phyloP scores from a whole-genome alignment of 805 yeast species.

The Cyberlindnera maritima region DNA sequence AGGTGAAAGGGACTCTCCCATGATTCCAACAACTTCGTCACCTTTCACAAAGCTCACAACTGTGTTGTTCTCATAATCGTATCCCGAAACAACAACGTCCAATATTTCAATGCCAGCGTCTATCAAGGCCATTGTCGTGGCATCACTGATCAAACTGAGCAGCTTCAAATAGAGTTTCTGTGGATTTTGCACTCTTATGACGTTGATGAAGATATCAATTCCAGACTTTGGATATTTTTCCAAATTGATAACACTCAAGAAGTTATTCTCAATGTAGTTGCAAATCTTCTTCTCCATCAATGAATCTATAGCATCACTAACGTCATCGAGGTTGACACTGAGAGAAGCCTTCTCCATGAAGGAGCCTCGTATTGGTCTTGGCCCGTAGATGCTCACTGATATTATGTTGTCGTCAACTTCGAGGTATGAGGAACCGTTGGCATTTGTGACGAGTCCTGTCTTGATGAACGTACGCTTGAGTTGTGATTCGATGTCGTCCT shows the following conservation, averaged over 20 bases:
- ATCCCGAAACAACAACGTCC: constrained; percentile 73
- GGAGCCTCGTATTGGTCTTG: constrained; percentile 78
- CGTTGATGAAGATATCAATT: constrained; percentile 70
- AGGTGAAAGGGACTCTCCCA: constrained; percentile 40
- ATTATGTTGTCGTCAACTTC: constrained; percentile 52
- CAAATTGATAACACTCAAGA: constrained; percentile 40
- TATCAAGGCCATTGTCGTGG: constrained; percentile 67
- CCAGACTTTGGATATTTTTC: constrained; percentile 87
- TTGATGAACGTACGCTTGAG: constrained; percentile 46
- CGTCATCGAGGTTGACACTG: constrained; percentile 46
- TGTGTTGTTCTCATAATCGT: constrained; percentile 38
- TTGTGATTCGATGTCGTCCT: constrained; percentile 30
- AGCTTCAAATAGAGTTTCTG: constrained; percentile 31
- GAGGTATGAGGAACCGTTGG: constrained; percentile 80
- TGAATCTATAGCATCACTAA: constrained; percentile 26
- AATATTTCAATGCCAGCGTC: constrained; percentile 82
- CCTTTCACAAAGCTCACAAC: constrained; percentile 53
- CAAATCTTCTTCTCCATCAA: constrained; percentile 46
- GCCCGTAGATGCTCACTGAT: constrained; percentile 78
- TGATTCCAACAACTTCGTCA: constrained; percentile 59
- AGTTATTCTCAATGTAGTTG: constrained; percentile 36
- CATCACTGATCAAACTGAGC: constrained; percentile 37
- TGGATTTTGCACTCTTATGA: constrained; percentile 46
- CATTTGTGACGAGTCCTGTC: constrained; percentile 64
- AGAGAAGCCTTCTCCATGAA: constrained; percentile 65